phyloP scores from a whole-genome alignment of 2,329 filamentous ascomycete genomes.

The Aspergillus caelatus region DNA sequence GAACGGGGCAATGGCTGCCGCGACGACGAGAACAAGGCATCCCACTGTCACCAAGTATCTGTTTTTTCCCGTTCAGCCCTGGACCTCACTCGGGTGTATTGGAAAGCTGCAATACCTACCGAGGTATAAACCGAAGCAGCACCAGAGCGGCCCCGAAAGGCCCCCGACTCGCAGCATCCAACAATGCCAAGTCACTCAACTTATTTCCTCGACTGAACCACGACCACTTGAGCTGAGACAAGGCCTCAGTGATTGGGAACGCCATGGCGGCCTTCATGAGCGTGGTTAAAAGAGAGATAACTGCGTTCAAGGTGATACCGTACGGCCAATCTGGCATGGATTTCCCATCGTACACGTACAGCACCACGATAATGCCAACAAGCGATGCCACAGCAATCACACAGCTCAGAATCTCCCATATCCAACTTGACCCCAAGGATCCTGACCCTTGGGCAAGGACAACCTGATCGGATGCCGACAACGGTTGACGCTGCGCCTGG shows the following conservation, averaged over 20 bases:
- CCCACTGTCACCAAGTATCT: slow-evolving; percentile 32
- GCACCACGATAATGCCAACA: slow-evolving; percentile 35
- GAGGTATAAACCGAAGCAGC: slow-evolving; percentile 27
- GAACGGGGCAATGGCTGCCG: slow-evolving; percentile 33
- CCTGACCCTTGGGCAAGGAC: slow-evolving; percentile 16
- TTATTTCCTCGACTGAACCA: slow-evolving; percentile 33
- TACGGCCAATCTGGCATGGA: slow-evolving; percentile 35
- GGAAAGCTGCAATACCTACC: slow-evolving; percentile 17
- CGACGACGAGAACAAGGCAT: slow-evolving; percentile 31
- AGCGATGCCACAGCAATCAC: slow-evolving; percentile 37
- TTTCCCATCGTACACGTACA: slow-evolving; percentile 31
- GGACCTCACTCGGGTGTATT: not conserved
- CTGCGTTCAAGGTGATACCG: slow-evolving; percentile 35
- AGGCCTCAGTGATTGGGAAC: slow-evolving; percentile 31
- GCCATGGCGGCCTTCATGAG: slow-evolving; percentile 35
- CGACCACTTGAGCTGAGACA: slow-evolving; percentile 40
- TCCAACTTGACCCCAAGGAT: slow-evolving; percentile 24
- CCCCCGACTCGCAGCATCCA: slow-evolving; percentile 39
- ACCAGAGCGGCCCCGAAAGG: slow-evolving; percentile 32
- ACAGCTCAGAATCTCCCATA: slow-evolving; percentile 25
- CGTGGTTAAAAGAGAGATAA: slow-evolving; percentile 33
- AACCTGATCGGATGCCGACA: slow-evolving; percentile 17
- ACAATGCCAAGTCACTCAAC: slow-evolving; percentile 33
- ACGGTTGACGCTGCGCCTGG: slow-evolving; percentile 10
- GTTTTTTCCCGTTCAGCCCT: not conserved